Evolutionary conservation across 2,329 filamentous ascomycete genomes (phyloP), one percentile per base, ranked within the genome.

Genomic region (Monosporascus sp.): DNA sequence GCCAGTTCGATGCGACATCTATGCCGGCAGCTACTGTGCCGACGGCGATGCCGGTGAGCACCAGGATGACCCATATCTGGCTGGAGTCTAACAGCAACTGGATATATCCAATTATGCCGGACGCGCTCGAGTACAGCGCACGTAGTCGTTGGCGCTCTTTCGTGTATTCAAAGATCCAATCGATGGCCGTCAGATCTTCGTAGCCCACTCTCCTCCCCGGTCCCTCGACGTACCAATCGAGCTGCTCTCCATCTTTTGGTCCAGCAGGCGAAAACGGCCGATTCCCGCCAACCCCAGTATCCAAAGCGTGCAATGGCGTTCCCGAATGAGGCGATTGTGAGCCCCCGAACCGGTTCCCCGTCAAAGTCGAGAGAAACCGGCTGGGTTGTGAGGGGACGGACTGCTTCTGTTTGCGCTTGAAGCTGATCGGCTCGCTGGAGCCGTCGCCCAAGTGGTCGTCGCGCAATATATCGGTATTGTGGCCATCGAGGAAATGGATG

Each of bases 161-260:
- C 50, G 89, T 94, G 68, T 97, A 96, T 71, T 99, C 94, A 64
- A 96, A 97, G 67, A 97, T 97, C 94, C 94, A 99, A 75, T 99
- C 94, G 69, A 99, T 99, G 54, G 94, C 93, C 17, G 93, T 97
- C 69, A 97, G 78, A 72, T 99, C 89, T 66, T 97, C 93, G 74
- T 99, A 99, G 51, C 89, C 93, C 38, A 97, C 92, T 65, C 94
- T 84, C 51, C 91, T 84, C 1, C 92, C 92, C 0, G 90, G 91
- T 1, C 91, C 91, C 70, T 97, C 93, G 48, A 87, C 80, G 67
- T 95, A 89, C 93, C 93, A 97, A 70, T 97, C 93, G 46, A 79
- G 69, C 4, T 78, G 71, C 31, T 68, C 65, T 50, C 72, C 75
- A 61, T 82, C 77, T 58, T 83, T 81, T 38, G 68, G 56, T 8